Conservation (phyloP, 2,329 filamentous ascomycete genomes). For the Aspergillus oerlinghausenensis region DNA sequence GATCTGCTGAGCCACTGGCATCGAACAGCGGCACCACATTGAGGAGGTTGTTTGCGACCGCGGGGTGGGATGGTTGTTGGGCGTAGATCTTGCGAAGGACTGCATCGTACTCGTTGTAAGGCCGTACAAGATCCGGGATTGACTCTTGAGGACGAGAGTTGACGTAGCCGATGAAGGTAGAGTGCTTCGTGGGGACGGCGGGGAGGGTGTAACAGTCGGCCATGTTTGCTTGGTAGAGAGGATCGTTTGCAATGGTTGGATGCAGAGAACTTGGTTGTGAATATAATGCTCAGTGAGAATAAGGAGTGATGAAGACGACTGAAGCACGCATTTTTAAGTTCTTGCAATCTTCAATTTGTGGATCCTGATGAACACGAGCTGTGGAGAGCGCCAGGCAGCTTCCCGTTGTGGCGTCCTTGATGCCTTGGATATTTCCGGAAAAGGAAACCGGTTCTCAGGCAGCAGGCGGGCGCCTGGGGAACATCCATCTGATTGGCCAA, state of each 20-base stretch:
- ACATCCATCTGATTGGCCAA: neutral
- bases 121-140: conserved; percentile 27
- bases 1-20: conserved; percentile 16
- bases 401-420: neutral
- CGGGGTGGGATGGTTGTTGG: conserved; percentile 32
- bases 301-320: neutral
- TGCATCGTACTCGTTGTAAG: conserved; percentile 36
- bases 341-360: neutral
- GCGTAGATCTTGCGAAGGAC: conserved; percentile 35
- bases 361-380: neutral
- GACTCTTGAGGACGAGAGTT: conserved; percentile 18
- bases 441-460: neutral
- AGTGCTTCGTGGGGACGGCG: conserved; percentile 24
- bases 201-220: conserved; percentile 16
- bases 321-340: neutral
- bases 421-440: neutral
- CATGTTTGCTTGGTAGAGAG: conserved; percentile 1
- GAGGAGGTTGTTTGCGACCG: conserved; percentile 25
- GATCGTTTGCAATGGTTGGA: too few species aligned
- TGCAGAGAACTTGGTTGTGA: neutral
- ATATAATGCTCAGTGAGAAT: too few species aligned
- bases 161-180: conserved; percentile 25
- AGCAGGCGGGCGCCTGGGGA: neutral
- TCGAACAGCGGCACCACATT: conserved; percentile 35
- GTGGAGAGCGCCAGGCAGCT: neutral